Evolutionary conservation across 352 stramenopile genomes (phyloP).

Genomic region (Phytophthora sojae): DNA sequence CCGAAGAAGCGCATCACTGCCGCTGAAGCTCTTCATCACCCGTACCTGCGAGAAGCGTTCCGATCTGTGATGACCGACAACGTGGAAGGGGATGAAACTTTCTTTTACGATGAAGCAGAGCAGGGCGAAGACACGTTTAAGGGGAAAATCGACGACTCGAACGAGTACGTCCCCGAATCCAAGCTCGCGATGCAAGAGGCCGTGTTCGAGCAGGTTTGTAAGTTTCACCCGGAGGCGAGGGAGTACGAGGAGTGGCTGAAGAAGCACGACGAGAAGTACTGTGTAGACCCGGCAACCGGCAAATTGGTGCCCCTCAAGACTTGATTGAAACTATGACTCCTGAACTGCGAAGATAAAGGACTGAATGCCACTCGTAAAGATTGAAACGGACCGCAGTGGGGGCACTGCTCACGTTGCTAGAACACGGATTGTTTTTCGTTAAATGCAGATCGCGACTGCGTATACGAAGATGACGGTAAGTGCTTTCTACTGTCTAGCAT

Average conservation of each 20-base stretch:
- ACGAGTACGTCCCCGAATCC: slow-evolving; percentile 67
- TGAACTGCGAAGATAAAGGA: not conserved
- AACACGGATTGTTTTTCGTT: not conserved
- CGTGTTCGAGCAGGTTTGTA: slow-evolving; percentile 83
- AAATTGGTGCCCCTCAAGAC: slow-evolving; percentile 62
- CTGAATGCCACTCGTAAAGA: not conserved
- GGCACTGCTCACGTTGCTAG: not conserved
- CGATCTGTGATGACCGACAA: slow-evolving; percentile 45
- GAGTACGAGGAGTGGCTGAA: slow-evolving; percentile 71
- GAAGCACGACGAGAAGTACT: slow-evolving; percentile 70
- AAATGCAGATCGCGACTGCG: not conserved
- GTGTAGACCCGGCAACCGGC: slow-evolving; percentile 59
- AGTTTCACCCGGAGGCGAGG: slow-evolving; percentile 74
- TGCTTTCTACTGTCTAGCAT: not conserved
- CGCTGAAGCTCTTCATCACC: slow-evolving; percentile 95
- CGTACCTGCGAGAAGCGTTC: slow-evolving; percentile 90
- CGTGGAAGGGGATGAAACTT: slow-evolving; percentile 23
- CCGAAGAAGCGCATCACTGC: slow-evolving; percentile 82
- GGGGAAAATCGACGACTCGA: slow-evolving; percentile 73
- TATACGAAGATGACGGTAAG: not conserved
- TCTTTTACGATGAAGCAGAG: slow-evolving; percentile 57
- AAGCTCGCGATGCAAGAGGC: slow-evolving; percentile 79
- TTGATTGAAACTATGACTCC: slow-evolving; percentile 2
- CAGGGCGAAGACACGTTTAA: slow-evolving; percentile 70
- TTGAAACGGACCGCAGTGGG: not conserved